Conservation (phyloP, 768 basidiomycete genomes). For the Butyriboletus loyo region DNA sequence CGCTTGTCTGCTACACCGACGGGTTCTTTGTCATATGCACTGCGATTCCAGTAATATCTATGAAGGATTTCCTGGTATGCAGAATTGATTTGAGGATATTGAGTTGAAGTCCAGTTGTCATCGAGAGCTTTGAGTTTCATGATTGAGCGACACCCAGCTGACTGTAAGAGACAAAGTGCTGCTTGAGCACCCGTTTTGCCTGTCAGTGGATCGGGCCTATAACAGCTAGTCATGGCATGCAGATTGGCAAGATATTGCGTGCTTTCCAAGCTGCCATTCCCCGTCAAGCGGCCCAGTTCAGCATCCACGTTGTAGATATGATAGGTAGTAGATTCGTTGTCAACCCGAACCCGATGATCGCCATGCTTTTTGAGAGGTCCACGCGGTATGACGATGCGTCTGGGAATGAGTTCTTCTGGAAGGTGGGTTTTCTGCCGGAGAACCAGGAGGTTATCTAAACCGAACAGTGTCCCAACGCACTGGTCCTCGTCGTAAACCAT, state of each 20-base stretch:
- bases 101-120: neutral
- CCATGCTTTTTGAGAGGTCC: neutral
- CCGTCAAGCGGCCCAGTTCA: slow-evolving; percentile 12
- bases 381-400: neutral
- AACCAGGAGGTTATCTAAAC: slow-evolving; percentile 36
- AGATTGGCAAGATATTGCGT: slow-evolving; percentile 37
- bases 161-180: slow-evolving; percentile 32
- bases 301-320: neutral
- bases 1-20: neutral
- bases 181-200: slow-evolving; percentile 40
- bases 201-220: slow-evolving; percentile 41
- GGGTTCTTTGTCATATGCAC: too few relatives aligned
- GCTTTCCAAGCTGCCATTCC: slow-evolving; percentile 20
- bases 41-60: too few relatives aligned
- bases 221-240: slow-evolving; percentile 40
- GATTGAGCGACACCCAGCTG: slow-evolving; percentile 33
- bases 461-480: slow-evolving; percentile 39
- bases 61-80: neutral
- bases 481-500: slow-evolving; percentile 40
- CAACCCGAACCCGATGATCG: neutral
- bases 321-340: too few relatives aligned
- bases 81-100: neutral
- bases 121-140: slow-evolving; percentile 23
- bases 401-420: neutral
- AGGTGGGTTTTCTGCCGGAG: neutral